Conservation (phyloP, 129 eudicot species). For the Tagetes erecta region DNA sequence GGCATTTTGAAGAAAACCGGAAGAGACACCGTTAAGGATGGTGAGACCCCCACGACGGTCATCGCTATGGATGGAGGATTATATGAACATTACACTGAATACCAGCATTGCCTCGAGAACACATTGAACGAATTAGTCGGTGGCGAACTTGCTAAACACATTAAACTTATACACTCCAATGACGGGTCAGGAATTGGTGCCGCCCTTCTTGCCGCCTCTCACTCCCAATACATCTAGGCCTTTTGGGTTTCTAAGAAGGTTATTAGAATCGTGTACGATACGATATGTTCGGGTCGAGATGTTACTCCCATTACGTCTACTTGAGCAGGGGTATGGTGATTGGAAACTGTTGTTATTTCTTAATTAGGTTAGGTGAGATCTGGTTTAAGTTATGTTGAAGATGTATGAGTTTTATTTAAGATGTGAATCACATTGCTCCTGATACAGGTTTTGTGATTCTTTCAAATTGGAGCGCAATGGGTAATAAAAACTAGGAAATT, state of each 20-base stretch:
- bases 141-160: conserved; percentile 35
- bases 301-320: not conserved
- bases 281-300: not conserved
- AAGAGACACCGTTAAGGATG: conserved; percentile 47
- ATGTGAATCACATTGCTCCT: conserved; percentile 22
- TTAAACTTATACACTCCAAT: conserved; percentile 57
- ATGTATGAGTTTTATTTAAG: conserved; percentile 28
- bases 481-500: conserved; percentile 25
- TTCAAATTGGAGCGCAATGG: conserved; percentile 21
- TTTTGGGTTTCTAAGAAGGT: conserved; percentile 18
- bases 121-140: conserved; percentile 70
- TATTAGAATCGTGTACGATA: not conserved
- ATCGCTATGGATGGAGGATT: conserved; percentile 94
- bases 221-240: conserved; percentile 54
- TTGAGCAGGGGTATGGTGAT: conserved; percentile 8
- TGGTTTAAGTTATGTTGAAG: conserved; percentile 26
- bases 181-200: conserved; percentile 97
- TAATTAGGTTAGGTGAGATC: conserved; percentile 20
- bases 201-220: conserved; percentile 94
- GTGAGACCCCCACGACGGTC: conserved; percentile 48
- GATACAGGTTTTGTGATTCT: conserved; percentile 21
- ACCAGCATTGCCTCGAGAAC: conserved; percentile 70
- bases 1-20: conserved; percentile 82
- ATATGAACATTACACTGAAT: conserved; percentile 77
- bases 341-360: conserved; percentile 26